A percentile compares a stretch with the other conserved stretches of the same genome.
Evolutionary conservation across 2,329 filamentous ascomycete species (phyloP).

Genomic region (Penicillium sumatraense): DNA sequence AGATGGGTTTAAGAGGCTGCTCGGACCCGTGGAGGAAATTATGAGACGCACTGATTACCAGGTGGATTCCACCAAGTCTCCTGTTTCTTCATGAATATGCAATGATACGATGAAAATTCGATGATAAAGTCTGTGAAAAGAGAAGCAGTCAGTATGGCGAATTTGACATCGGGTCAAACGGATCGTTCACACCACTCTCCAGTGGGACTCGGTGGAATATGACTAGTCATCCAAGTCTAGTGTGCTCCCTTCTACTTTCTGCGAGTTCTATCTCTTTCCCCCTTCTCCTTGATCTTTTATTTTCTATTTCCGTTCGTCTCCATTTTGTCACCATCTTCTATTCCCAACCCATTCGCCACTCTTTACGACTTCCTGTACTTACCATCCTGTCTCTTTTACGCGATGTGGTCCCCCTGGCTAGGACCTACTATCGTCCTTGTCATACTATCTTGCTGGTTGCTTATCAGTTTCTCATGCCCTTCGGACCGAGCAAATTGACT

Average conservation of each 20-base stretch:
- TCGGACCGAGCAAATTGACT: constrained; percentile 22
- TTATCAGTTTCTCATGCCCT: constrained; percentile 4
- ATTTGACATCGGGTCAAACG: too few relatives aligned
- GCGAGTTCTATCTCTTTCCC: background rate
- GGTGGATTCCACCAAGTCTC: constrained; percentile 33
- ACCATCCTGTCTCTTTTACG: constrained; percentile 21
- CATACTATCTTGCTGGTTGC: constrained; percentile 21
- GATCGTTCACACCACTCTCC: background rate
- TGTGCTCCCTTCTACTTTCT: background rate
- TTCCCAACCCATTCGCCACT: constrained; percentile 17
- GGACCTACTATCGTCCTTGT: constrained; percentile 28
- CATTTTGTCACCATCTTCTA: constrained; percentile 11
- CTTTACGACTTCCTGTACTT: constrained; percentile 30
- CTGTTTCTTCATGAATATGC: constrained; percentile 29
- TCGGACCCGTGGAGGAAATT: constrained; percentile 92
- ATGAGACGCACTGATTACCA: constrained; percentile 71
- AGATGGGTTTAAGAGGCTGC: constrained; percentile 88
- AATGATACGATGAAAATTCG: constrained; percentile 21
- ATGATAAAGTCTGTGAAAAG: constrained; percentile 8
- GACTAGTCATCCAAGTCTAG: background rate
- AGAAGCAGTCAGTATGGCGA: background rate
- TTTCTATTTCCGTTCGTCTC: constrained; percentile 3
- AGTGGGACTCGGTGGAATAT: background rate
- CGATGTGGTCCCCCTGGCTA: constrained; percentile 14
- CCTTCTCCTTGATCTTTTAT: background rate